phyloP scores from a whole-genome alignment of 1,139 yeast species.

The Candida glucosophila region DNA sequence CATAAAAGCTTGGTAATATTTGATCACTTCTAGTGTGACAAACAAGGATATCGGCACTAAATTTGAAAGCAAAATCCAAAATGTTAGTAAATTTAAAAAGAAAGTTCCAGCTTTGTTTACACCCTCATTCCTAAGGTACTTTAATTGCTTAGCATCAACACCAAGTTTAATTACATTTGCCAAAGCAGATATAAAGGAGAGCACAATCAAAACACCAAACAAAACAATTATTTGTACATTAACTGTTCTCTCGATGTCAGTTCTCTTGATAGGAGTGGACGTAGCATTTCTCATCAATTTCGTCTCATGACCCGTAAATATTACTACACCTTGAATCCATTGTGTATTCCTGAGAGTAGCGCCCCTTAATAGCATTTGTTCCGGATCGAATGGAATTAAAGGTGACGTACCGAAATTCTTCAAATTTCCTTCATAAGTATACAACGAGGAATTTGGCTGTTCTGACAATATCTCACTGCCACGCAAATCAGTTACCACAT shows the following conservation, averaged over 20 bases:
- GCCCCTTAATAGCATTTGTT: constrained; percentile 86
- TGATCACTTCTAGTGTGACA: constrained; percentile 92
- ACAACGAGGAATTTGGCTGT: constrained; percentile 88
- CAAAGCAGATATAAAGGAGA: constrained; percentile 72
- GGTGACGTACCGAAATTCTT: constrained; percentile 44
- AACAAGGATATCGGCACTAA: constrained; percentile 92
- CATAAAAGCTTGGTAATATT: constrained; percentile 90
- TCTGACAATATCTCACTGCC: constrained; percentile 57
- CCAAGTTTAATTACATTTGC: constrained; percentile 78
- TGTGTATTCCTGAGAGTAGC: constrained; percentile 92
- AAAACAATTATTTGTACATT: constrained; percentile 86
- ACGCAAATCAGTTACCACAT: constrained; percentile 34
- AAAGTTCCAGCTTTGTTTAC: constrained; percentile 64
- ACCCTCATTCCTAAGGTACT: constrained; percentile 64
- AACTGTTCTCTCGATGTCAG: constrained; percentile 94
- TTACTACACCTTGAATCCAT: constrained; percentile 90
- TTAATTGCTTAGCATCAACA: constrained; percentile 42
- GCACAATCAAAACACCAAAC: constrained; percentile 66
- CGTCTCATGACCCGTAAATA: constrained; percentile 97
- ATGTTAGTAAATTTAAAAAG: constrained; percentile 81
- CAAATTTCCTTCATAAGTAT: constrained; percentile 88
- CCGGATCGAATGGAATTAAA: constrained; percentile 71
- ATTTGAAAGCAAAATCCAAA: constrained; percentile 93
- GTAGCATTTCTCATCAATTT: constrained; percentile 98
- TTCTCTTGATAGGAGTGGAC: constrained; percentile 93